Base-by-base conservation (phyloP, 1,284 basidiomycete genomes). In the Trametes versicolor region DNA sequence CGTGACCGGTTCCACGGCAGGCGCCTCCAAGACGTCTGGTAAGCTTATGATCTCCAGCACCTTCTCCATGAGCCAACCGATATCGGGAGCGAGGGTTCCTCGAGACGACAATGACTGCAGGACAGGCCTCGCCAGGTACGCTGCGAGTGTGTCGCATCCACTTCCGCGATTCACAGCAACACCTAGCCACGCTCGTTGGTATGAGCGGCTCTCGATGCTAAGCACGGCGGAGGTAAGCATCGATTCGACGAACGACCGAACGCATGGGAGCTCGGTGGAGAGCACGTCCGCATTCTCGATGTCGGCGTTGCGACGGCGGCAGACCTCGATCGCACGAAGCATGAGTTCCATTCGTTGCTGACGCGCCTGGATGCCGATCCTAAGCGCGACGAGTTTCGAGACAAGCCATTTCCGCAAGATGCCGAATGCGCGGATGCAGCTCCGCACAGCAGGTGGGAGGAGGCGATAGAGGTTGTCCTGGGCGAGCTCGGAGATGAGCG, bases 11-110 rank as follows among this genome's bases (percentile, higher is more conserved):
- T 87, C 85, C 43, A 83, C 81, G 19, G 79, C 74, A 4, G 80
- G 73, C 17, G 85, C 81, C 55, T 88, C 84, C n/a, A 92, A 76
- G n/a, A 87, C 81, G 72, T 94, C 92, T 3, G 90, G 87, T 61
- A 89, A 83, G 49, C 88, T 87, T 63, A 93, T 85, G 41, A 94
- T 81, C 74, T 94, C 93, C 27, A 94, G 78, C 74, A 94, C 83
- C 52, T 91, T 85, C 75, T 95, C 93, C 64, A 94, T 75, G 48
- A 94, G 76, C 92, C 93, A 95, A 9, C 91, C 92, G 67, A 93
- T 84, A 72, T 94, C 93, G 17, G 90, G 84, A 12, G 88, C 87
- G 60, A 93, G 77, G 13, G 83, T 78, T 34, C 86, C 84, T 37
- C 80, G 79, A 29, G 81, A 82, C n/a, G 77, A 72, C 17, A 83